A percentile compares a stretch with the other conserved stretches of the same genome.
Evolutionary conservation across 2,329 filamentous ascomycete species (phyloP).

Genomic region (Neopestalotiopsis clavispora): DNA sequence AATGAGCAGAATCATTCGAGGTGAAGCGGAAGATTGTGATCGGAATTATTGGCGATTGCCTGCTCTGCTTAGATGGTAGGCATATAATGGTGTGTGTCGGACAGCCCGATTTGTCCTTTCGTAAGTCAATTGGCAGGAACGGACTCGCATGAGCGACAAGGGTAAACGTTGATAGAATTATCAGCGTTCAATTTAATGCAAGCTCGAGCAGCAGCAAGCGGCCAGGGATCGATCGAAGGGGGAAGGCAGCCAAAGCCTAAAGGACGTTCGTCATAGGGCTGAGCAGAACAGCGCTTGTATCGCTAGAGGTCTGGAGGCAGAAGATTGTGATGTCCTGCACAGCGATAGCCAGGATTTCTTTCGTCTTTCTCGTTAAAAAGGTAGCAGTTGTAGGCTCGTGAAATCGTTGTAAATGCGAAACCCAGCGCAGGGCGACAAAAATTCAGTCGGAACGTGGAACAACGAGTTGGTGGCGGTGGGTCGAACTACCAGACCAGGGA

Average conservation of each 20-base stretch:
- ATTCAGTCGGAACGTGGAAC: background rate
- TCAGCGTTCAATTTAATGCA: background rate
- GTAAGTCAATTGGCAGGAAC: background rate
- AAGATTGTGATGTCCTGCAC: background rate
- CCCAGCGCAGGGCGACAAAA: slow-evolving; percentile 10
- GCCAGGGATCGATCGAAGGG: background rate
- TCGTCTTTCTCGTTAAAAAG: background rate
- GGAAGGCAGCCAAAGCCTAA: background rate
- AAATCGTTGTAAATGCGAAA: slow-evolving; percentile 11
- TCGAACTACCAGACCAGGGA: background rate
- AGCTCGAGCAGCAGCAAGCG: background rate
- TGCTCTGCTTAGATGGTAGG: background rate
- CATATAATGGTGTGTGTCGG: background rate
- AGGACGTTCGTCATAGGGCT: slow-evolving; percentile 1
- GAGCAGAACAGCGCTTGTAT: background rate
- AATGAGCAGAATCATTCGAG: slow-evolving; percentile 17
- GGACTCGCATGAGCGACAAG: background rate
- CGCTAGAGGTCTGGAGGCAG: background rate
- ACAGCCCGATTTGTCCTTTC: background rate
- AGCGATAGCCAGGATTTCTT: slow-evolving; percentile 7
- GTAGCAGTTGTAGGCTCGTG: too few species aligned
- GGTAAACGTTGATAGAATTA: background rate
- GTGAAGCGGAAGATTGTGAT: background rate
- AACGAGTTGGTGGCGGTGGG: background rate
- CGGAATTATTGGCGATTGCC: background rate